Conservation (phyloP, 345 rosid genomes). For the Bruguiera gymnorhiza region DNA sequence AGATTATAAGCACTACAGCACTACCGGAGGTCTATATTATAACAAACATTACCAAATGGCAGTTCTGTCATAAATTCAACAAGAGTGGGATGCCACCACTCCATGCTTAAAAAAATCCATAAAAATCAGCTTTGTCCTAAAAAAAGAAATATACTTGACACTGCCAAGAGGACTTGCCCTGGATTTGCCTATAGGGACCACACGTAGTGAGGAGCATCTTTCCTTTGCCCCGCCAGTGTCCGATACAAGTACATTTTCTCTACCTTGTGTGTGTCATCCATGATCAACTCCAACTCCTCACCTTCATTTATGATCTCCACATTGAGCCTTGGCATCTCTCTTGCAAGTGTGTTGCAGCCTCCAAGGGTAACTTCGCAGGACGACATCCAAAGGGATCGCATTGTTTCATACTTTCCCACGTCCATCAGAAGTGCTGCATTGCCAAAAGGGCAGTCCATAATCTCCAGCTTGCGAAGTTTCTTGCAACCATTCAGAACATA, state of each 20-base stretch:
- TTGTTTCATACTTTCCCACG: constrained; percentile 87
- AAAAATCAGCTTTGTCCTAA: constrained; percentile 22
- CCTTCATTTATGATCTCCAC: constrained; percentile 82
- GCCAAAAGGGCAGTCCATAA: constrained; percentile 86
- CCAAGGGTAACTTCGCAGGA: constrained; percentile 88
- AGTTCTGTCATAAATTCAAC: constrained; percentile 23
- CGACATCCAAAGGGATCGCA: constrained; percentile 99
- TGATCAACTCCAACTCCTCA: constrained; percentile 34
- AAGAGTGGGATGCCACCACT: constrained; percentile 24
- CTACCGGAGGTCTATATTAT: constrained; percentile 16
- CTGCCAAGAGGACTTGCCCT: no score
- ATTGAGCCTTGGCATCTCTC: constrained; percentile 65
- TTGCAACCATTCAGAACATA: constrained; percentile 86
- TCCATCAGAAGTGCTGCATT: constrained; percentile 74
- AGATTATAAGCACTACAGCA: constrained; percentile 5
- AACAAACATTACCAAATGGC: constrained; percentile 24
- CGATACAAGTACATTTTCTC: constrained; percentile 86
- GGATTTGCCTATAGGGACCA: constrained; percentile 46
- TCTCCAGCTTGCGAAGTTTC: constrained; percentile 84
- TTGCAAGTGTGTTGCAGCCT: constrained; percentile 74
- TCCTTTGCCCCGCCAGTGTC: constrained; percentile 68
- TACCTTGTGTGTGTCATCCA: constrained; percentile 48
- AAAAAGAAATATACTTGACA: constrained; percentile 17
- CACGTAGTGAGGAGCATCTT: constrained; percentile 74
- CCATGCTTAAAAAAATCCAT: constrained; percentile 22